Conservation (phyloP, 176 grass and related monocot genomes). For the Zoysia japonica region DNA sequence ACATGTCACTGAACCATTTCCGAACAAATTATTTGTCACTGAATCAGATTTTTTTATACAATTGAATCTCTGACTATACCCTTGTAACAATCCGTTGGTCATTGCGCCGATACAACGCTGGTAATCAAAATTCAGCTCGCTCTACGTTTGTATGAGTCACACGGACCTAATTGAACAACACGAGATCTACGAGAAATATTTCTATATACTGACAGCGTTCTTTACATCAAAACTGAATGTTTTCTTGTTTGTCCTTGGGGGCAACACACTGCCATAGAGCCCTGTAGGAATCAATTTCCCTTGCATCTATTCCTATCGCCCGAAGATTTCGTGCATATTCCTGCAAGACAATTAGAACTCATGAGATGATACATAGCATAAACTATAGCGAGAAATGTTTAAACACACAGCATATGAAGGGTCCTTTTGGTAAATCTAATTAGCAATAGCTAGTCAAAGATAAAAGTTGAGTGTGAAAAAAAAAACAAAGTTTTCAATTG, state of each 20-base stretch:
- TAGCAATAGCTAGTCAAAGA: neutral
- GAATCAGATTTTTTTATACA: slow-evolving; percentile 1
- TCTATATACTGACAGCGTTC: slow-evolving; percentile 37
- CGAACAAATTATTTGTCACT: neutral
- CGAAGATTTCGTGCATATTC: slow-evolving; percentile 91
- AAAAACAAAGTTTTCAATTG: neutral
- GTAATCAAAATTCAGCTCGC: slow-evolving; percentile 30
- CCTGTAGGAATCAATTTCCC: slow-evolving; percentile 63
- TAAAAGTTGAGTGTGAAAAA: neutral
- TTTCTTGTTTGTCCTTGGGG: slow-evolving; percentile 86
- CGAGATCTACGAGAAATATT: slow-evolving; percentile 25
- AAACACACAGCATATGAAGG: neutral
- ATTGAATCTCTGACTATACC: neutral
- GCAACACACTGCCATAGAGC: slow-evolving; percentile 95
- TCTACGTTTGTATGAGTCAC: slow-evolving; percentile 34
- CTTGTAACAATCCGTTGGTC: neutral
- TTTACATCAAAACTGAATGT: slow-evolving; percentile 71
- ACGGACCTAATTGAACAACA: slow-evolving; percentile 16
- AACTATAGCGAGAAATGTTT: neutral
- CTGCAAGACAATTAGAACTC: slow-evolving; percentile 44
- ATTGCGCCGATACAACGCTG: neutral
- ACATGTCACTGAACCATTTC: neutral
- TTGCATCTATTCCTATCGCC: slow-evolving; percentile 66
- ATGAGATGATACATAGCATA: neutral
- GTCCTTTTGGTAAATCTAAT: neutral